Conservation (phyloP, 2,329 filamentous ascomycete genomes). For the Aspergillus novoparasiticus region DNA sequence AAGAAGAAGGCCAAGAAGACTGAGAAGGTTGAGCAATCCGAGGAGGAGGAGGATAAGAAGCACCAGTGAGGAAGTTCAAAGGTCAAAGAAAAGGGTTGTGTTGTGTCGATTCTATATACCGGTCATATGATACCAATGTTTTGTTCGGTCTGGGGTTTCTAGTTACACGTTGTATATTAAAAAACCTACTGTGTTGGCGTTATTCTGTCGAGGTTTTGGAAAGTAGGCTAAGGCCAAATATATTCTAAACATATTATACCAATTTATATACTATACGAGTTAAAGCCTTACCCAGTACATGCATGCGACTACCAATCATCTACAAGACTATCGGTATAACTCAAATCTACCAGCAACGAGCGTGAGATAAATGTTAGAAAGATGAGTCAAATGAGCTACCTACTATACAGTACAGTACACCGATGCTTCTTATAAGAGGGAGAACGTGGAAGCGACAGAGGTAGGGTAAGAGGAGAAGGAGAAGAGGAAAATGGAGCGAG, state of each 20-base stretch:
- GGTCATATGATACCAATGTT: constrained; percentile 8
- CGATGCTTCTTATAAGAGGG: constrained; percentile 12
- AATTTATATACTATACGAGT: background rate
- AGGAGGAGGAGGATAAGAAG: constrained; percentile 24
- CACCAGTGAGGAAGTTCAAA: constrained; percentile 12
- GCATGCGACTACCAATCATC: background rate
- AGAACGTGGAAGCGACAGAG: constrained; percentile 5
- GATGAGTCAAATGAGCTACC: constrained; percentile 13
- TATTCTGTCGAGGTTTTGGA: background rate
- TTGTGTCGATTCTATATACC: constrained; percentile 1
- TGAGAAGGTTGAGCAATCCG: constrained; percentile 16
- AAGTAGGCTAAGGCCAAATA: background rate
- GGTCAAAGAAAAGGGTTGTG: background rate
- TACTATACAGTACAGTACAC: constrained; percentile 34
- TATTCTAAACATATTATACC: background rate
- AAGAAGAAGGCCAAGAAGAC: constrained; percentile 20
- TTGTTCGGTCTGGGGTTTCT: constrained; percentile 4
- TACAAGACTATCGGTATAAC: background rate
- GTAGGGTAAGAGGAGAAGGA: constrained; percentile 10
- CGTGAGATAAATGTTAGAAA: background rate
- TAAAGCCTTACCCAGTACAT: background rate
- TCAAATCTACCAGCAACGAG: background rate
- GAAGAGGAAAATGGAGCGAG: constrained; percentile 7
- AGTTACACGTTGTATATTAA: constrained; percentile 1
- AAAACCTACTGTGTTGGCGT: background rate